These are phyloP conservation scores for Boletus sensibilis DNA, from an alignment of 768 basidiomycete genomes.

Conservation along the genomic window DNA sequence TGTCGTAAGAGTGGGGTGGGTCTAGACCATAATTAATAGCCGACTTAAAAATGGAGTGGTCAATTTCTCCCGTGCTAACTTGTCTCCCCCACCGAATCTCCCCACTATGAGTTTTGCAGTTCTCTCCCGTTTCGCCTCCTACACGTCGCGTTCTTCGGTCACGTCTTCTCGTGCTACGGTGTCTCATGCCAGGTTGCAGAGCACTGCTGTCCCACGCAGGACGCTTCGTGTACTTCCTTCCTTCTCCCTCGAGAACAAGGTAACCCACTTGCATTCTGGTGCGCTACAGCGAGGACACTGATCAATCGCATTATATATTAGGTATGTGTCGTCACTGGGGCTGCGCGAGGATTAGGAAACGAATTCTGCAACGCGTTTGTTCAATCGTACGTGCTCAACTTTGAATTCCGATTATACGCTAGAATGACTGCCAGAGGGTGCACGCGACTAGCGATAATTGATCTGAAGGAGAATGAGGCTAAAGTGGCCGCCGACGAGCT, in stretches of 20 bases:
- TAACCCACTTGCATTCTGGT: conserved; percentile 23
- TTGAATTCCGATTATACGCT: background rate
- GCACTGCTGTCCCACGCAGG: conserved; percentile 24
- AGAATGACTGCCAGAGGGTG: conserved; percentile 58
- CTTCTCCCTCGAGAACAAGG: conserved; percentile 81
- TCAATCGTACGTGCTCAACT: conserved; percentile 54
- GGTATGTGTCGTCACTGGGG: conserved; percentile 93
- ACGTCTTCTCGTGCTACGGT: conserved; percentile 9
- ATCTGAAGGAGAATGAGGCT: conserved; percentile 72
- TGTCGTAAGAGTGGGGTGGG: conserved; percentile 5
- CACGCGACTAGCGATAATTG: conserved; percentile 74
- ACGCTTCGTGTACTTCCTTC: conserved; percentile 58
- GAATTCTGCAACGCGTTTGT: conserved; percentile 90
- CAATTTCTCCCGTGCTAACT: conserved; percentile 16
- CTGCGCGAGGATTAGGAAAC: conserved; percentile 85
- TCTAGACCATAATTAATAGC: conserved; percentile 4
- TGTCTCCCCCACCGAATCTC: conserved; percentile 12
- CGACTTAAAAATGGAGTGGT: conserved; percentile 21
- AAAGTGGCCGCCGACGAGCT: conserved; percentile 70
- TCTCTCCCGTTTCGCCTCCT: conserved; percentile 26
- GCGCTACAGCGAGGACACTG: background rate
- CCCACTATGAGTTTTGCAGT: conserved; percentile 30
- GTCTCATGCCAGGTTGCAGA: conserved; percentile 24
- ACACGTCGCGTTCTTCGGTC: conserved; percentile 12
- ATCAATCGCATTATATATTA: conserved; percentile 29